Percentiles rank a stretch among this genome's conserved stretches.
phyloP scores from a whole-genome alignment of 1,139 yeast genomes.

The Candida glucosophila region DNA sequence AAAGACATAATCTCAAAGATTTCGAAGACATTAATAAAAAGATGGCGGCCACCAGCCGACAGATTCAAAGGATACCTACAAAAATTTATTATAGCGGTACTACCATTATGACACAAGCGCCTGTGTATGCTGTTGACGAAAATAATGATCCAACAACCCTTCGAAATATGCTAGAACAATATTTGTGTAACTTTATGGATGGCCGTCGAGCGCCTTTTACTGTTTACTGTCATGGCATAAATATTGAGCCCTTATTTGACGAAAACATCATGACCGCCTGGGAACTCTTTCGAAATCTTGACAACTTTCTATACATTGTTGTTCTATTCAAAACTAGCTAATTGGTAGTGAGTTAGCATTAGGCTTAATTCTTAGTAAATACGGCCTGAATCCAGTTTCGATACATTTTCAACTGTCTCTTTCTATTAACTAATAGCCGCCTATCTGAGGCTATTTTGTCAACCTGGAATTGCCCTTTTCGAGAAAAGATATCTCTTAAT shows the following conservation, averaged over 20 bases:
- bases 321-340: conserved; percentile 13
- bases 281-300: conserved; percentile 49
- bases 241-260: conserved; percentile 28
- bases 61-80: conserved; percentile 45
- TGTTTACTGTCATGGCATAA: conserved; percentile 60
- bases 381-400: conserved; percentile 96
- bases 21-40: conserved; percentile 15
- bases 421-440: conserved; percentile 82
- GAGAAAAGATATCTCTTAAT: conserved; percentile 65
- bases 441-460: conserved; percentile 83
- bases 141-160: conserved; percentile 9
- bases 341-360: too few relatives aligned
- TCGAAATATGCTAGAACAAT: conserved; percentile 29
- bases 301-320: conserved; percentile 67
- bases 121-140: conserved; percentile 22
- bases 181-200: conserved; percentile 22
- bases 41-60: conserved; percentile 23
- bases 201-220: conserved; percentile 32
- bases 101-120: conserved; percentile 37
- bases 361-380: conserved; percentile 28
- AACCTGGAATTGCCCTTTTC: conserved; percentile 56
- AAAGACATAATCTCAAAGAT: conserved; percentile 19
- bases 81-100: conserved; percentile 48
- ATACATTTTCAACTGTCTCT: conserved; percentile 89
- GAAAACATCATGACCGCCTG: conserved; percentile 47